Evolutionary conservation across 495 filamentous ascomycete species (phyloP).

Genomic region (Neurospora sp.): DNA sequence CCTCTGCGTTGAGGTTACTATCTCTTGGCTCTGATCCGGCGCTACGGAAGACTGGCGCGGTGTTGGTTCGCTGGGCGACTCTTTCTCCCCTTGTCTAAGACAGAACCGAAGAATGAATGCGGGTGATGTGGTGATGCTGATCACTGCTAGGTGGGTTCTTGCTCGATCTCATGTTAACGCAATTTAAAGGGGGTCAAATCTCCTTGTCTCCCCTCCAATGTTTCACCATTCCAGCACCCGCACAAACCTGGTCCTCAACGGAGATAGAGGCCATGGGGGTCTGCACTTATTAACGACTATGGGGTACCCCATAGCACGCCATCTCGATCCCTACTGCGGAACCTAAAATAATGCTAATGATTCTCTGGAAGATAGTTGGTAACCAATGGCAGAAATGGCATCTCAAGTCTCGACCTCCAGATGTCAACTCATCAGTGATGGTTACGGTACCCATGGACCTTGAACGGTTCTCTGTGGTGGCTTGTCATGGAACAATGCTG

Average conservation of each 20-base stretch:
- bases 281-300: not conserved
- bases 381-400: not conserved
- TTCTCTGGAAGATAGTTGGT: not conserved
- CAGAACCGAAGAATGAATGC: not conserved
- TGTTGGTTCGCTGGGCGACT: not conserved
- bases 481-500: not conserved
- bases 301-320: not conserved
- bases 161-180: constrained; percentile 9
- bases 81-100: not conserved
- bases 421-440: not conserved
- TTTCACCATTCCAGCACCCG: not conserved
- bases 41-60: not conserved
- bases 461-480: not conserved
- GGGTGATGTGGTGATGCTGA: not conserved
- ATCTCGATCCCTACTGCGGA: not conserved
- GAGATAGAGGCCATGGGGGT: not conserved
- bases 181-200: not conserved
- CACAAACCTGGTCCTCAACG: not conserved
- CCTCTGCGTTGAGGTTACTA: not conserved
- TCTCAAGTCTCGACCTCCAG: not conserved
- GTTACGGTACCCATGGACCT: not conserved
- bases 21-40: not conserved
- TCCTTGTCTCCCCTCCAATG: not conserved
- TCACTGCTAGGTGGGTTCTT: constrained; percentile 16
- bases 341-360: not conserved